Conservation (phyloP, 2,329 filamentous ascomycete species). For the Alternaria arbusti region DNA sequence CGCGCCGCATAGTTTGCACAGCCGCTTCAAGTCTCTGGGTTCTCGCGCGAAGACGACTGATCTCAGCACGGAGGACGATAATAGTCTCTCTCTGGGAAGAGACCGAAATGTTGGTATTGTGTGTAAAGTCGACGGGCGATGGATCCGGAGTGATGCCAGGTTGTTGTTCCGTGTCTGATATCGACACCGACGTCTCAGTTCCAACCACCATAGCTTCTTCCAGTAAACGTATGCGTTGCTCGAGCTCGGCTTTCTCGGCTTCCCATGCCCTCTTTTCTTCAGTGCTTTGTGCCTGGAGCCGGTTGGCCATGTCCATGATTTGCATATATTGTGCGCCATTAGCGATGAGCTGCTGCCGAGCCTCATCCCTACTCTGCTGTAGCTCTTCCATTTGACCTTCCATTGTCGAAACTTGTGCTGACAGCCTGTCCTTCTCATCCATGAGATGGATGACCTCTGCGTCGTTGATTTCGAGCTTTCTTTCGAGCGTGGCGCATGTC, state of each 20-base stretch:
- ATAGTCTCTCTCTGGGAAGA: conserved; percentile 34
- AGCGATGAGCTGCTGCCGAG: conserved; percentile 49
- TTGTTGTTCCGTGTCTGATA: background rate
- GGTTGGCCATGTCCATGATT: conserved; percentile 59
- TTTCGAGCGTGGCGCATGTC: conserved; percentile 58
- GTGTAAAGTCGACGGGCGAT: background rate
- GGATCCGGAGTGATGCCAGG: background rate
- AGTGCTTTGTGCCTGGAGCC: conserved; percentile 52
- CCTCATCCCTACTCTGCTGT: conserved; percentile 56
- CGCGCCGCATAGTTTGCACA: conserved; percentile 33
- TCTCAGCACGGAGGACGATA: conserved; percentile 40
- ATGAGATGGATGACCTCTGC: conserved; percentile 57
- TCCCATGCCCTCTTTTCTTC: conserved; percentile 53
- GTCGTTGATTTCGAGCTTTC: conserved; percentile 47
- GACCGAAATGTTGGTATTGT: background rate
- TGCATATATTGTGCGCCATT: conserved; percentile 59
- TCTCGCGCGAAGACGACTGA: conserved; percentile 36
- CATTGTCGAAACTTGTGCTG: conserved; percentile 55
- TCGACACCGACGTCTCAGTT: background rate
- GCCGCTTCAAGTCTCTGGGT: conserved; percentile 36
- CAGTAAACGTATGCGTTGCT: conserved; percentile 44
- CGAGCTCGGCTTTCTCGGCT: conserved; percentile 47
- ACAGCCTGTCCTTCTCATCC: conserved; percentile 58
- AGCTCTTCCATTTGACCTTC: conserved; percentile 59
- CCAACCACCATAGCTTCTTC: conserved; percentile 44